Evolutionary conservation across 371 early-diverging fungal species (phyloP).

Genomic region (Chytridium lagenaria): DNA sequence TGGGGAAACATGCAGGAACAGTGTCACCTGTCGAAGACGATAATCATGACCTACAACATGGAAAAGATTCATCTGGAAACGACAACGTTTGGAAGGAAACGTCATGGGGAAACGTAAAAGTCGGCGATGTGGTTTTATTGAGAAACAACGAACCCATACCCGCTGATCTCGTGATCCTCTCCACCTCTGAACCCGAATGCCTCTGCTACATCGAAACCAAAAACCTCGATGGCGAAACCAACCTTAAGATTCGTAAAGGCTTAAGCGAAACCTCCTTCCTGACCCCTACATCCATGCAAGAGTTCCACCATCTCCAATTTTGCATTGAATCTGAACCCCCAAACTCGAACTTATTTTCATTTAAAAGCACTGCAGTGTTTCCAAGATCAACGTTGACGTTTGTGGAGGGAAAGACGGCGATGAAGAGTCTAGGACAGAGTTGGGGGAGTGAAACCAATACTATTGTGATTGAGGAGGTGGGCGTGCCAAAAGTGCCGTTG

Average conservation of each 20-base stretch:
- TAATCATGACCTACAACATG: background rate
- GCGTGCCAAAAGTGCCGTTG: conserved; percentile 56
- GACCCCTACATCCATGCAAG: conserved; percentile 52
- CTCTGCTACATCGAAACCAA: conserved; percentile 96
- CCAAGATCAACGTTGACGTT: background rate
- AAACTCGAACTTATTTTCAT: conserved; percentile 45
- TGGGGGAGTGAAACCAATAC: background rate
- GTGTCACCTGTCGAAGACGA: background rate
- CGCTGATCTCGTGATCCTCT: conserved; percentile 89
- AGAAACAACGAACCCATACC: conserved; percentile 91
- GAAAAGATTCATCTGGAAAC: background rate
- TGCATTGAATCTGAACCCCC: conserved; percentile 76
- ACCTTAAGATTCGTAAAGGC: conserved; percentile 78
- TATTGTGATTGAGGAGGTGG: background rate
- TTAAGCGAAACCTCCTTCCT: conserved; percentile 57
- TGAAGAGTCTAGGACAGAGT: conserved; percentile 4
- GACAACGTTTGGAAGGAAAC: conserved; percentile 19
- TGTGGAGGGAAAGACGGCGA: background rate
- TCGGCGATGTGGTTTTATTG: conserved; percentile 90
- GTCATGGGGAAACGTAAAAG: conserved; percentile 84
- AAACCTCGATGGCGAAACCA: conserved; percentile 93
- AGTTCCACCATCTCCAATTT: conserved; percentile 52
- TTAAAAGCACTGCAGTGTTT: conserved; percentile 45
- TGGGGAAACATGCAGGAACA: background rate
- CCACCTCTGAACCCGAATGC: conserved; percentile 84